A percentile compares a stretch with the other conserved stretches of the same genome.
These are phyloP conservation scores for Plasmopara muralis DNA, from an alignment of 352 stramenopile species.

Conservation along the genomic window DNA sequence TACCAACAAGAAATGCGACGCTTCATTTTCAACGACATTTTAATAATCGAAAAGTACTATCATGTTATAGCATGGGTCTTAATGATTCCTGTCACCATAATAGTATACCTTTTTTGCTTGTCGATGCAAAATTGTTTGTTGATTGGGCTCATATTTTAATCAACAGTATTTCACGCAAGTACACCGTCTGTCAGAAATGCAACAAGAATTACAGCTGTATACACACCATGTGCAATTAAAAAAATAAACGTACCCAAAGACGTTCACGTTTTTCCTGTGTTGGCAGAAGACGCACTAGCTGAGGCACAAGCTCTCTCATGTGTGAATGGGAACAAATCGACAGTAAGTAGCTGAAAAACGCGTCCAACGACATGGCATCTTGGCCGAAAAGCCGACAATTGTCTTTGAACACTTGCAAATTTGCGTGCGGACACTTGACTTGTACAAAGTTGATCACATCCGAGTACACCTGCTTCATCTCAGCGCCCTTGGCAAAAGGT, in stretches of 20 bases:
- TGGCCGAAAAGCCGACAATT: conserved; percentile 85
- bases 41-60: no score
- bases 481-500: conserved; percentile 38
- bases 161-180: conserved; percentile 42
- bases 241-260: conserved; percentile 55
- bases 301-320: conserved; percentile 72
- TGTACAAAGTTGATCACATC: conserved; percentile 76
- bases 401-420: conserved; percentile 82
- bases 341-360: conserved; percentile 73
- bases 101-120: no score
- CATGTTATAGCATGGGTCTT: no score
- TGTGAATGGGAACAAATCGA: conserved; percentile 71
- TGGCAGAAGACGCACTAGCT: conserved; percentile 74
- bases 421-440: conserved; percentile 71
- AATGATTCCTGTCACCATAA: no score
- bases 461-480: conserved; percentile 81
- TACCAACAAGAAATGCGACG: conserved; percentile 28
- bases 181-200: conserved; percentile 26
- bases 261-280: conserved; percentile 80
- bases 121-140: no score
- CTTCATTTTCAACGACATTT: conserved; percentile 16
- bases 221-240: conserved; percentile 4
- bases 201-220: conserved; percentile 9
- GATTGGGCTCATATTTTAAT: conserved; percentile 31
- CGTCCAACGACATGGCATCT: conserved; percentile 78